Evolutionary conservation across 306 rosid genomes (phyloP), one percentile per base, ranked within the genome.

Genomic region (Begonia peltatifolia): DNA sequence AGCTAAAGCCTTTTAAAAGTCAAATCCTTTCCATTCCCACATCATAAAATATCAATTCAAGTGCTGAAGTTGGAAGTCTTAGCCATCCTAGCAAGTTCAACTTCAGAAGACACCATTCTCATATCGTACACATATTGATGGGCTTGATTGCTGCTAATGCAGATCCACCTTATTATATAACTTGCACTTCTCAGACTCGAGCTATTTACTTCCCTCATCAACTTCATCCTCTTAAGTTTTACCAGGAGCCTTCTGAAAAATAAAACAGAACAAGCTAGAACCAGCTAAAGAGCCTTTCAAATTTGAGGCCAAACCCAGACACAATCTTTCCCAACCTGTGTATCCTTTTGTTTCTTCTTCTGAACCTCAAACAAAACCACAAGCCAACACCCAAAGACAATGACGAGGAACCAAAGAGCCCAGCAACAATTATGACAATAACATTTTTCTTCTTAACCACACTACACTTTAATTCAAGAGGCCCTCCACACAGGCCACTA

Each of bases 211-310:
- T 93, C 93, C 1, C 76, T 82, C 86, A 87, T 77, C 77, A 87
- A 76, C 70, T 83, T 86, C 14, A 78, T 87, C 59, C 79, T 59
- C 60, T 80, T 87, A 14, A 87, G 78, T 74, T 83, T 87, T 57
- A 86, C 93, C 58, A 86, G 77, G 9, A 93, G 95, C 36, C 36
- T 77, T 86, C 72, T 86, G 95, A 63, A 86, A 86, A 63, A 86
- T 20, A 20, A 20, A 20, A 20, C 23, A 20, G 23, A 71, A 5
- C 71, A 82, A 48, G 82, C 95, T 14, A 79, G 95, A 47, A 71
- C 81, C 58, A 86, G 81, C 74, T 62, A 82, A 57, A 79, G 73
- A 35, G 86, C 75, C 64, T 79, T 66, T 65, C 82, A 69, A 20
- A 20, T 20, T 20, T 1, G 23, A 2, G 23, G 23, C 4, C 23